A percentile compares a stretch with the other conserved stretches of the same genome.
Evolutionary conservation across 2,329 filamentous ascomycete genomes (phyloP).

Genomic region (Diaporthe sp.): DNA sequence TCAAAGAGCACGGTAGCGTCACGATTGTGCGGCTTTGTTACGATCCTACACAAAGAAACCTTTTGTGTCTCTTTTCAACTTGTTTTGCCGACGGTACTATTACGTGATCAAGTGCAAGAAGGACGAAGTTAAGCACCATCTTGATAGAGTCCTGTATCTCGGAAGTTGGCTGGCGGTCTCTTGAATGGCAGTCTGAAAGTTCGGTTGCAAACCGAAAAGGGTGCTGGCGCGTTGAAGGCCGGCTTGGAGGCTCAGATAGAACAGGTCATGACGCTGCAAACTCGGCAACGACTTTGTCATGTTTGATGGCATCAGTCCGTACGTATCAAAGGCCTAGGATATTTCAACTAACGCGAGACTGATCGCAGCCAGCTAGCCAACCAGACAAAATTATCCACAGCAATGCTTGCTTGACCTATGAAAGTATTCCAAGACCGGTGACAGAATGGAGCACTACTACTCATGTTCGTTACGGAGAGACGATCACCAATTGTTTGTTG

Average conservation of each 20-base stretch:
- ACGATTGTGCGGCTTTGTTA: too few relatives aligned
- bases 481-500: neutral
- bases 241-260: neutral
- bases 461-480: neutral
- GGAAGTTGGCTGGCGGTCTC: too few relatives aligned
- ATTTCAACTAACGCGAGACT: neutral
- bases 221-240: too few relatives aligned
- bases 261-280: neutral
- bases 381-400: neutral
- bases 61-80: neutral
- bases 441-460: neutral
- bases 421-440: neutral
- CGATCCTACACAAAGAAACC: neutral
- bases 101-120: neutral
- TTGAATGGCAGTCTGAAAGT: too few relatives aligned
- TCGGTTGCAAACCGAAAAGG: neutral
- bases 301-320: neutral
- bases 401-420: neutral
- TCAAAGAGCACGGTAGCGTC: neutral
- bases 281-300: too few relatives aligned
- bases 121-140: neutral
- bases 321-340: neutral
- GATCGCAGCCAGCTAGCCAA: neutral
- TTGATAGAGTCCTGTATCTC: neutral
- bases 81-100: too few relatives aligned